Conservation (phyloP, 2,329 filamentous ascomycete genomes). For the Pseudonectria buxi region DNA sequence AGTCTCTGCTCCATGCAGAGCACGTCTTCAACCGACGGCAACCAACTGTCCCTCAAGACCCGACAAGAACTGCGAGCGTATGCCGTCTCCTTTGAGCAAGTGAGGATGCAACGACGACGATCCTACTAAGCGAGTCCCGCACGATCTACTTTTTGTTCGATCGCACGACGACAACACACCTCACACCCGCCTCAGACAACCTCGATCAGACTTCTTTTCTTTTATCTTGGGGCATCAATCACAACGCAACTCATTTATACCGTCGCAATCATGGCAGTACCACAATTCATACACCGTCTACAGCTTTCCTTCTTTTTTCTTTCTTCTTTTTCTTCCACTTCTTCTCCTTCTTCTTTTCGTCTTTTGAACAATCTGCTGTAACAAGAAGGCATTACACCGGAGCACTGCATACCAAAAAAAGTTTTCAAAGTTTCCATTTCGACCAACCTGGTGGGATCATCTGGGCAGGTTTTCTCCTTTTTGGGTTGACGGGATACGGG, state of each 20-base stretch:
- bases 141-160: conserved; percentile 3
- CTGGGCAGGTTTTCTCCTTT: conserved; percentile 17
- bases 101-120: conserved; percentile 54
- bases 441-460: conserved; percentile 14
- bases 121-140: conserved; percentile 38
- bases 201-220: conserved; percentile 4
- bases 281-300: conserved; percentile 7
- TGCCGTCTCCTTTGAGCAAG: conserved; percentile 81
- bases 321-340: conserved; percentile 6
- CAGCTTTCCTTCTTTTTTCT: neutral
- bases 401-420: conserved; percentile 45
- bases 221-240: too few species aligned
- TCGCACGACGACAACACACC: conserved; percentile 6
- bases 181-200: conserved; percentile 13
- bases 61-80: conserved; percentile 78
- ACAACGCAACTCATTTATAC: too few species aligned
- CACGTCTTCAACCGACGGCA: conserved; percentile 45
- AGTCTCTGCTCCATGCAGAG: conserved; percentile 76
- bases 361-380: conserved; percentile 32
- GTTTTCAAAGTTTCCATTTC: conserved; percentile 18
- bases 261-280: too few species aligned
- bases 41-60: conserved; percentile 65
- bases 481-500: conserved; percentile 16
- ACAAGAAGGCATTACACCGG: conserved; percentile 40
- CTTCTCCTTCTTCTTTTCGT: conserved; percentile 10